phyloP scores from a whole-genome alignment of 2,329 filamentous ascomycete species.

The Cladosporium sp. region DNA sequence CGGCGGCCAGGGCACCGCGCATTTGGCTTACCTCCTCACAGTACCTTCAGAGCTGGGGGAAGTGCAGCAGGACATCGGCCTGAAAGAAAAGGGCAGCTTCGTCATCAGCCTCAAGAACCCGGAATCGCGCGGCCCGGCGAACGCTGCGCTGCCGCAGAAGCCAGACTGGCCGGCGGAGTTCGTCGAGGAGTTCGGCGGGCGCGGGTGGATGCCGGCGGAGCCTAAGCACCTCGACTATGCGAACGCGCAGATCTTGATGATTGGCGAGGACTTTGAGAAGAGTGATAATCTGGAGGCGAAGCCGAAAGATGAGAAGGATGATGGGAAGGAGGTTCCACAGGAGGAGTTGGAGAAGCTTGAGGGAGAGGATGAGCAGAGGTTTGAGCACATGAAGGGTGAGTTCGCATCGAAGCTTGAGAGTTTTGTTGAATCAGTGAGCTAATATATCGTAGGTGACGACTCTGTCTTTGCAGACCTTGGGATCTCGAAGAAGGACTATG shows the following conservation, averaged over 20 bases:
- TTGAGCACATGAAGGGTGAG: slow-evolving; percentile 58
- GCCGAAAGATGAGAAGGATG: slow-evolving; percentile 58
- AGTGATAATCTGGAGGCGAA: slow-evolving; percentile 60
- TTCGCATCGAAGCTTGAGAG: too few relatives aligned
- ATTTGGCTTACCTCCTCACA: slow-evolving; percentile 79
- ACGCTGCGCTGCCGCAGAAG: slow-evolving; percentile 62
- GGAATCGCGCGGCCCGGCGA: slow-evolving; percentile 64
- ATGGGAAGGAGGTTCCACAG: slow-evolving; percentile 62
- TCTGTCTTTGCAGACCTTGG: slow-evolving; percentile 63
- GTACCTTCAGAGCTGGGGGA: slow-evolving; percentile 69
- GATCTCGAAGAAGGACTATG: slow-evolving; percentile 64
- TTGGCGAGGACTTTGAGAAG: slow-evolving; percentile 66
- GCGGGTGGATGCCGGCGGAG: slow-evolving; percentile 73
- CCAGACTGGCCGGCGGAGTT: slow-evolving; percentile 76
- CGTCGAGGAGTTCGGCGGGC: slow-evolving; percentile 68
- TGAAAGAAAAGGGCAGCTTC: slow-evolving; percentile 73
- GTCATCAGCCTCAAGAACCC: slow-evolving; percentile 81
- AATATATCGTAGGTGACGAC: slow-evolving; percentile 52
- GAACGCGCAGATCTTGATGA: slow-evolving; percentile 75
- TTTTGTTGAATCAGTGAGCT: background rate
- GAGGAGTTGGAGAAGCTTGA: slow-evolving; percentile 75
- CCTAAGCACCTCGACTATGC: slow-evolving; percentile 74
- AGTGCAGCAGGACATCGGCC: slow-evolving; percentile 73
- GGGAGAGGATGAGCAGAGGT: slow-evolving; percentile 70
- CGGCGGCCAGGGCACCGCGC: slow-evolving; percentile 59